These are phyloP conservation scores for Vachellia collinsii DNA, from an alignment of 306 rosid genomes.

Conservation along the genomic window DNA sequence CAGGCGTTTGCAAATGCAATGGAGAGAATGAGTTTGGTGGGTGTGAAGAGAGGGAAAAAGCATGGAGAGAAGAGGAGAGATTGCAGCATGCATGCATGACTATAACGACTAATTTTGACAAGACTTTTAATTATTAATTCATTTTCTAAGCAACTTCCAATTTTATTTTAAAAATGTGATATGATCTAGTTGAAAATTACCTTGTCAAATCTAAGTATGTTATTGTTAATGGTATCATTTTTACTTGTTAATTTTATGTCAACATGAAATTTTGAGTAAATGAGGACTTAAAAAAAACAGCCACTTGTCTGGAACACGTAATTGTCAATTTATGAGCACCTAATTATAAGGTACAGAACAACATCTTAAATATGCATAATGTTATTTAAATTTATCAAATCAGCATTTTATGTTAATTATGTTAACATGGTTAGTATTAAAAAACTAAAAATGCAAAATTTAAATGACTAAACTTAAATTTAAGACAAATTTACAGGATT, in stretches of 20 bases:
- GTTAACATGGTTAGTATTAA: too few species aligned
- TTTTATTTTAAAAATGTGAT: background rate
- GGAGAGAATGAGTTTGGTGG: constrained; percentile 78
- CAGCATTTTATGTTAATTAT: too few species aligned
- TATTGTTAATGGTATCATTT: background rate
- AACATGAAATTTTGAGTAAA: background rate
- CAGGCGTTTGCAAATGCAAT: constrained; percentile 76
- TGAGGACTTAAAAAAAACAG: background rate
- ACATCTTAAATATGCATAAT: background rate
- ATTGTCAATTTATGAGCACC: background rate
- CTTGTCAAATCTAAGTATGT: background rate
- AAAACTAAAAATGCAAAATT: too few species aligned
- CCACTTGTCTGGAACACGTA: background rate
- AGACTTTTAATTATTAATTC: background rate
- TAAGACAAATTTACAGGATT: too few species aligned
- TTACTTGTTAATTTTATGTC: background rate
- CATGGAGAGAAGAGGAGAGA: constrained; percentile 82
- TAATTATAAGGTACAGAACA: background rate
- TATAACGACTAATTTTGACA: background rate
- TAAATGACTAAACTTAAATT: too few species aligned
- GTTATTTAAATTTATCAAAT: too few species aligned
- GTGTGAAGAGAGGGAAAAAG: constrained; percentile 63
- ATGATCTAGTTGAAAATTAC: background rate
- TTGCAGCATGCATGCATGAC: constrained; percentile 54
- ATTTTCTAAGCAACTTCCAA: background rate